These are phyloP conservation scores for Beauveria medogensis DNA, from an alignment of 2,329 filamentous ascomycete genomes.

Conservation along the genomic window DNA sequence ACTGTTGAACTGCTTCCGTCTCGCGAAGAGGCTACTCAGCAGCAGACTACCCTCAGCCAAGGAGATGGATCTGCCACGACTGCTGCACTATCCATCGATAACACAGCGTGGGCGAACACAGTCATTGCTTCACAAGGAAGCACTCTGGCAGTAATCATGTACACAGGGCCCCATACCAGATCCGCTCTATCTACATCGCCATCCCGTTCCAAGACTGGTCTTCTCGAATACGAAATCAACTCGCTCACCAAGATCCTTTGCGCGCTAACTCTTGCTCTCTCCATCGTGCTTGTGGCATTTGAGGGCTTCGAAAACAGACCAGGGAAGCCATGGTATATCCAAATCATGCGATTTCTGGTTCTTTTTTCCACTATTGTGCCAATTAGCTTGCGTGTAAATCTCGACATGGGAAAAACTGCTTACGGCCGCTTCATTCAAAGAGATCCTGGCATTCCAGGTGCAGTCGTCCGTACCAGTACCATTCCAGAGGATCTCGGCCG, in stretches of 20 bases:
- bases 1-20: constrained; percentile 67
- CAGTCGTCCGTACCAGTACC: constrained; percentile 90
- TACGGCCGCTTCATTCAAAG: constrained; percentile 94
- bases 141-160: constrained; percentile 83
- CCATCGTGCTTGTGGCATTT: constrained; percentile 78
- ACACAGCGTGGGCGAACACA: constrained; percentile 98
- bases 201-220: constrained; percentile 85
- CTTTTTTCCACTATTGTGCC: constrained; percentile 99
- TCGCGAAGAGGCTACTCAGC: constrained; percentile 39
- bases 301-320: constrained; percentile 67
- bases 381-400: constrained; percentile 89
- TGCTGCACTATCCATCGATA: constrained; percentile 80
- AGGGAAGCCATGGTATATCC: constrained; percentile 78
- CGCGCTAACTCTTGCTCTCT: constrained; percentile 75
- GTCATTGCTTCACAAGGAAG: constrained; percentile 88
- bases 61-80: constrained; percentile 41
- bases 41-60: constrained; percentile 24
- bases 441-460: constrained; percentile 81
- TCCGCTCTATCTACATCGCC: constrained; percentile 88
- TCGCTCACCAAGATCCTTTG: constrained; percentile 94
- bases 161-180: constrained; percentile 89
- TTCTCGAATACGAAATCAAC: constrained; percentile 95
- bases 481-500: constrained; percentile 94
- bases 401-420: constrained; percentile 94
- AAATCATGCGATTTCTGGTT: constrained; percentile 96